Conservation (phyloP, 1,284 basidiomycete species). For the Pyrrhoderma noxium region DNA sequence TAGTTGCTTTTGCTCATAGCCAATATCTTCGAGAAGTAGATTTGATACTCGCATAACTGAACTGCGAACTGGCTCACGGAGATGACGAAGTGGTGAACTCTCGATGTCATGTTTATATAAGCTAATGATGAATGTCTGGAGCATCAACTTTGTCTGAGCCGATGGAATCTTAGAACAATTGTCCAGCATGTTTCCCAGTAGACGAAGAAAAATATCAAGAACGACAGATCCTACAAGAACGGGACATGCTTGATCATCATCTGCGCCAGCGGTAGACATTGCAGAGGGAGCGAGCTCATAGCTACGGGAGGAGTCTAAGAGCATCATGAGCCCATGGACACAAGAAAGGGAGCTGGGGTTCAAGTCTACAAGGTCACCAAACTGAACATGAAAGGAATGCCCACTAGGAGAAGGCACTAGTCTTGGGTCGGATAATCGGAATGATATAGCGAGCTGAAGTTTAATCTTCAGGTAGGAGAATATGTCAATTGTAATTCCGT, state of each 20-base stretch:
- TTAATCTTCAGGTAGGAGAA: constrained; percentile 55
- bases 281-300: constrained; percentile 41
- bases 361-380: constrained; percentile 38
- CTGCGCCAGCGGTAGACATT: constrained; percentile 36
- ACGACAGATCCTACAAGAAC: constrained; percentile 55
- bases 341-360: constrained; percentile 44
- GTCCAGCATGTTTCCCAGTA: constrained; percentile 37
- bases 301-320: constrained; percentile 51
- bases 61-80: constrained; percentile 43
- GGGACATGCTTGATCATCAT: constrained; percentile 37
- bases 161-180: constrained; percentile 41
- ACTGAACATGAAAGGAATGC: constrained; percentile 45
- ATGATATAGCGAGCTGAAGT: constrained; percentile 42
- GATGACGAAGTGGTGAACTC: constrained; percentile 40
- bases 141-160: constrained; percentile 45
- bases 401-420: constrained; percentile 39
- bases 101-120: constrained; percentile 67
- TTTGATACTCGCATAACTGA: constrained; percentile 47
- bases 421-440: constrained; percentile 49
- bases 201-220: constrained; percentile 47
- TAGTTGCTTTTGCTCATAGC: constrained; percentile 59
- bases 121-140: constrained; percentile 56
- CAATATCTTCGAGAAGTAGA: constrained; percentile 43
- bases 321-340: constrained; percentile 44
- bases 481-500: constrained; percentile 47